Conservation (phyloP, 1,284 basidiomycete species). For the Apiotrichum sp. region DNA sequence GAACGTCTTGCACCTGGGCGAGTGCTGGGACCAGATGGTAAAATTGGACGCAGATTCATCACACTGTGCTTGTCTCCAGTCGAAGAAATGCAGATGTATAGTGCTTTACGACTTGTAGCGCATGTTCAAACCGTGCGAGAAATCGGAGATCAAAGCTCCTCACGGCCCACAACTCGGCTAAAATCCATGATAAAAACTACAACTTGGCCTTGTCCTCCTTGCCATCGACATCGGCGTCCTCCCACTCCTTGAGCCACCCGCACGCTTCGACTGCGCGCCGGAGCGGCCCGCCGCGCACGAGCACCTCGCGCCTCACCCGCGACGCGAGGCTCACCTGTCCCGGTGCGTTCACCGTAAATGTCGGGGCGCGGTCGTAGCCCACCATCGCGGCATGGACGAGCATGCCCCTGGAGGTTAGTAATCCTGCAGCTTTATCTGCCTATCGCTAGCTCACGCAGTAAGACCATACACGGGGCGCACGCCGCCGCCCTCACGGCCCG, state of each 20-base stretch:
- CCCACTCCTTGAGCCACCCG: constrained; percentile 26
- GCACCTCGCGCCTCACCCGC: constrained; percentile 55
- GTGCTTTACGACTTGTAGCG: no score
- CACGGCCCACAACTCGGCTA: no score
- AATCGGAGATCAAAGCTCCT: no score
- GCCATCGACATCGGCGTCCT: not conserved
- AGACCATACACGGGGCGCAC: constrained; percentile 76
- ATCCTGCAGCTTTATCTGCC: no score
- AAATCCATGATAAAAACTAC: not conserved
- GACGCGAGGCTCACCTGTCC: constrained; percentile 54
- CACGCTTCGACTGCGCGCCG: constrained; percentile 54
- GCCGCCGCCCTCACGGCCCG: constrained; percentile 69
- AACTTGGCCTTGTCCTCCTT: constrained; percentile 1
- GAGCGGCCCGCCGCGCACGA: constrained; percentile 52
- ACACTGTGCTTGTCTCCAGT: no score
- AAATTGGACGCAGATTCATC: no score
- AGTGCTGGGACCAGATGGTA: no score
- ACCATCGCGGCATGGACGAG: constrained; percentile 62
- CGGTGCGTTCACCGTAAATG: constrained; percentile 59
- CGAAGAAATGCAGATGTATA: no score
- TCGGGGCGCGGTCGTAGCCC: constrained; percentile 58
- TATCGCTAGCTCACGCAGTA: constrained; percentile 56
- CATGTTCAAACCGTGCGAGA: no score
- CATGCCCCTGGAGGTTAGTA: constrained; percentile 54
- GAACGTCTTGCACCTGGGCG: no score